These are phyloP conservation scores for Beauveria australis DNA, from an alignment of 2,329 filamentous ascomycete genomes.

Conservation along the genomic window DNA sequence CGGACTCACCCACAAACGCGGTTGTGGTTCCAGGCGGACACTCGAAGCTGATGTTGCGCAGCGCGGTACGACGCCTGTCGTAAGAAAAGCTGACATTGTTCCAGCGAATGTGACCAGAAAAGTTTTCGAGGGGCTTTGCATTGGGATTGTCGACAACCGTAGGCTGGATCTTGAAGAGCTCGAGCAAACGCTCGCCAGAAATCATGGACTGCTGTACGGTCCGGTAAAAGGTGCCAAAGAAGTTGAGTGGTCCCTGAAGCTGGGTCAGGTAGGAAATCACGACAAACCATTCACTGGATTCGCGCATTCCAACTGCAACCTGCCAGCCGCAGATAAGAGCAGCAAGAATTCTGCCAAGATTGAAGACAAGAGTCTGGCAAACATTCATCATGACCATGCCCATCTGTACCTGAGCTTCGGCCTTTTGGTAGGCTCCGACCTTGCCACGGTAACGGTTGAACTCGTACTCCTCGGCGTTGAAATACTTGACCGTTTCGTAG, in stretches of 20 bases:
- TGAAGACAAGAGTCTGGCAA: constrained; percentile 72
- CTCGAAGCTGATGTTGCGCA: constrained; percentile 76
- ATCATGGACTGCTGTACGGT: constrained; percentile 97
- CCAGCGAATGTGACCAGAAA: constrained; percentile 77
- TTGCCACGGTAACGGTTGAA: constrained; percentile 65
- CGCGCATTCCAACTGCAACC: constrained; percentile 56
- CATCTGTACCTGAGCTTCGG: constrained; percentile 68
- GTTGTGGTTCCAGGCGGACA: constrained; percentile 88
- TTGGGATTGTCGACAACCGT: constrained; percentile 73
- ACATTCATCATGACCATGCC: constrained; percentile 76
- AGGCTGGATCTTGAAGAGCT: constrained; percentile 92
- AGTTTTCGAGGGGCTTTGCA: constrained; percentile 55
- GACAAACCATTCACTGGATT: constrained; percentile 63
- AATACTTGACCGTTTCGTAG: constrained; percentile 94
- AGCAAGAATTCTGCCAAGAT: constrained; percentile 63
- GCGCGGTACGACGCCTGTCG: constrained; percentile 73
- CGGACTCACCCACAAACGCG: constrained; percentile 91
- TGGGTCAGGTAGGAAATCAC: constrained; percentile 73
- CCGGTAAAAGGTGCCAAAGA: constrained; percentile 90
- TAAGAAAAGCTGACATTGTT: constrained; percentile 88
- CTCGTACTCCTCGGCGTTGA: constrained; percentile 76
- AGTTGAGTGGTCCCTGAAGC: constrained; percentile 73
- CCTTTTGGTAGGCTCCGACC: constrained; percentile 62
- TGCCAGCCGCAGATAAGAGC: constrained; percentile 71
- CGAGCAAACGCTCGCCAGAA: constrained; percentile 87